A percentile compares a stretch with the other conserved stretches of the same genome.
Conservation (phyloP, 2,329 filamentous ascomycete species). For the Curvularia eragrostidis region DNA sequence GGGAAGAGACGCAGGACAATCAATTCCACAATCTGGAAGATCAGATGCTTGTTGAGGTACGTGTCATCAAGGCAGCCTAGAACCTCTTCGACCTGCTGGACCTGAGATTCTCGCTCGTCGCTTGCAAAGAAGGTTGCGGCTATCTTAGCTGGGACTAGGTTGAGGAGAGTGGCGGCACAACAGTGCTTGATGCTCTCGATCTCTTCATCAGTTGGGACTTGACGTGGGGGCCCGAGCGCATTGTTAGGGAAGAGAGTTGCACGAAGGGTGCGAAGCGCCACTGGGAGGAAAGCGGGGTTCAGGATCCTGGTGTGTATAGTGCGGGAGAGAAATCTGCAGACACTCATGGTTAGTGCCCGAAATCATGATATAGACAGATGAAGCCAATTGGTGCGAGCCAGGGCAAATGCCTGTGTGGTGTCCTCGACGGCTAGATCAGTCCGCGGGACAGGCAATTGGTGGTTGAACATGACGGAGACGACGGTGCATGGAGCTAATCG, state of each 20-base stretch:
- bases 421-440: conserved; percentile 17
- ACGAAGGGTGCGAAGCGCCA: conserved; percentile 71
- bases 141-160: conserved; percentile 56
- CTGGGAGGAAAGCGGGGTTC: conserved; percentile 54
- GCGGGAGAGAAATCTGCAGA: conserved; percentile 55
- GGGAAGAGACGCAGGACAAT: conserved; percentile 83
- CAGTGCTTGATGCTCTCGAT: conserved; percentile 68
- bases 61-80: conserved; percentile 78
- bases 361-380: conserved; percentile 14
- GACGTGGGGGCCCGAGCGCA: conserved; percentile 68
- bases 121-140: conserved; percentile 42
- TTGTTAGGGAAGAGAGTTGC: conserved; percentile 87
- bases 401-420: conserved; percentile 26
- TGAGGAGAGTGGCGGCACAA: conserved; percentile 67
- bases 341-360: conserved; percentile 36
- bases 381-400: conserved; percentile 35
- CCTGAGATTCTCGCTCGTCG: conserved; percentile 58
- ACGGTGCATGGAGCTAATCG: conserved; percentile 6
- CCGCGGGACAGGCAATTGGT: conserved; percentile 38
- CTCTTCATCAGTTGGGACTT: conserved; percentile 65
- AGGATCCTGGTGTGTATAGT: conserved; percentile 52
- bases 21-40: conserved; percentile 83
- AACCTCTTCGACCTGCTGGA: conserved; percentile 65
- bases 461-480: conserved; percentile 13
- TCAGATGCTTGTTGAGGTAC: conserved; percentile 91